These are phyloP conservation scores for Alliaria petiolata DNA, from an alignment of 345 rosid species.

Conservation along the genomic window DNA sequence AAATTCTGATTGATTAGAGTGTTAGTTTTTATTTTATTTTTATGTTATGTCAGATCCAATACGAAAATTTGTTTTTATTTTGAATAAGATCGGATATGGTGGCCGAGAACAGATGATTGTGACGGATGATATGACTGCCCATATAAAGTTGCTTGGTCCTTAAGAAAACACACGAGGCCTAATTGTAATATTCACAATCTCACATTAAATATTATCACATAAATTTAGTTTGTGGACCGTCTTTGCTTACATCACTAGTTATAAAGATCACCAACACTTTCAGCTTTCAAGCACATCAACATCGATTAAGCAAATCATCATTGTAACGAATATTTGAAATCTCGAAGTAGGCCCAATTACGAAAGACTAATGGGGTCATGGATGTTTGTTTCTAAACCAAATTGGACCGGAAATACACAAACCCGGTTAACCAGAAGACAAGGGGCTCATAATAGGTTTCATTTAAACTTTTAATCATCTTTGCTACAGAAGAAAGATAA, in stretches of 20 bases:
- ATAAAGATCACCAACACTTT: not conserved
- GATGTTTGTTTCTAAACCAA: not conserved
- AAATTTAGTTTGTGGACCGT: slow-evolving; percentile 4
- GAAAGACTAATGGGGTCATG: not conserved
- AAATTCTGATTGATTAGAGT: not conserved
- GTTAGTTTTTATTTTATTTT: not conserved
- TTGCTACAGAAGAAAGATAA: not conserved
- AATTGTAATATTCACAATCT: not conserved
- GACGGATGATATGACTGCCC: slow-evolving; percentile 32
- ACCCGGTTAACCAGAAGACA: not conserved
- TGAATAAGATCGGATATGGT: slow-evolving; percentile 12
- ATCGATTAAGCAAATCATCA: slow-evolving; percentile 1
- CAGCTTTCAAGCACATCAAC: slow-evolving; percentile 22
- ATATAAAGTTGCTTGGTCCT: slow-evolving; percentile 32
- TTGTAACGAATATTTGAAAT: slow-evolving; percentile 9
- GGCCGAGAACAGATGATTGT: slow-evolving; percentile 19
- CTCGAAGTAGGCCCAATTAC: not conserved
- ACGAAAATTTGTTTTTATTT: not conserved
- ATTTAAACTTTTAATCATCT: not conserved
- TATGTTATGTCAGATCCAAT: not conserved
- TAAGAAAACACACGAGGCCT: slow-evolving; percentile 33
- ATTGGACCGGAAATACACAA: not conserved
- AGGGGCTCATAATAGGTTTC: not conserved
- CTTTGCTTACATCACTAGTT: slow-evolving; percentile 13
- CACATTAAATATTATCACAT: not conserved